phyloP scores from a whole-genome alignment of 1,284 basidiomycete species.

The Tilletia caries region DNA sequence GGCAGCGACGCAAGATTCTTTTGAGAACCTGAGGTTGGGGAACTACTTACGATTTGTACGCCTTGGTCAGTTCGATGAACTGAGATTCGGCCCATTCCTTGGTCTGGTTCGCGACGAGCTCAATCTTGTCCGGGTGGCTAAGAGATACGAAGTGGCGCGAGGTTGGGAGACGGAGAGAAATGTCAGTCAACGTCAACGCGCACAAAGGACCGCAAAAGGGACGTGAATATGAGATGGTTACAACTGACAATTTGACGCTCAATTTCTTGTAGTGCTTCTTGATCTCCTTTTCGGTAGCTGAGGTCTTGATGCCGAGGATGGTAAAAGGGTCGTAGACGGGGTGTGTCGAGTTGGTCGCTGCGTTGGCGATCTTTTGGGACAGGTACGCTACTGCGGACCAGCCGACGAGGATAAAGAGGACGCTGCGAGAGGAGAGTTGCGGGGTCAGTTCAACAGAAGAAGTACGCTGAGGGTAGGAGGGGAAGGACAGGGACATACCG shows the following conservation, averaged over 20 bases:
- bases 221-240: too few species aligned
- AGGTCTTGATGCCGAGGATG: constrained; percentile 80
- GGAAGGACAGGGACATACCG: constrained; percentile 13
- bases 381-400: constrained; percentile 74
- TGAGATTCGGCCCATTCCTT: constrained; percentile 80
- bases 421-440: constrained; percentile 16
- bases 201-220: too few species aligned
- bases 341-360: constrained; percentile 56
- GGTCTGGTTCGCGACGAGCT: constrained; percentile 73
- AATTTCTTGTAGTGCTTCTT: constrained; percentile 94
- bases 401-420: constrained; percentile 61
- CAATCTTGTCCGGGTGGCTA: constrained; percentile 92
- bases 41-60: constrained; percentile 79
- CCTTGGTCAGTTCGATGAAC: constrained; percentile 93
- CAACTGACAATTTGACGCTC: constrained; percentile 42
- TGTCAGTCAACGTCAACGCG: too few species aligned
- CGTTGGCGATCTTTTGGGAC: constrained; percentile 63
- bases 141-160: too few species aligned
- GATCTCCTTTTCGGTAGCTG: constrained; percentile 83
- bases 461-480: too few species aligned
- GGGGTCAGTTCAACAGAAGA: not conserved
- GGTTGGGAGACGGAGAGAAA: not conserved
- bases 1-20: not conserved
- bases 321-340: constrained; percentile 82
- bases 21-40: not conserved